phyloP scores from a whole-genome alignment of 1,284 basidiomycete genomes.

The Marasmius oreades region DNA sequence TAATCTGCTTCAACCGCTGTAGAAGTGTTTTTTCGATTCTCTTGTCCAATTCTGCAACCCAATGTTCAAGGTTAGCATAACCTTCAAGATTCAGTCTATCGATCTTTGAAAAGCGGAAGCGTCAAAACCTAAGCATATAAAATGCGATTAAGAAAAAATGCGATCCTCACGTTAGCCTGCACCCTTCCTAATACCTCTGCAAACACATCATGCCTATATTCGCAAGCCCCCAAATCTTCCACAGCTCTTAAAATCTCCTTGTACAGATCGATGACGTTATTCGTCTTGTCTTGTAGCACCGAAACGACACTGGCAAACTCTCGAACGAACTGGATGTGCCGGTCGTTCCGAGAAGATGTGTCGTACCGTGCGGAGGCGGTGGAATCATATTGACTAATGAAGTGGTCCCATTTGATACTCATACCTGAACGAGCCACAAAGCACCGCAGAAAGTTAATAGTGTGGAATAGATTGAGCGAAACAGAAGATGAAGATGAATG shows the following conservation, averaged over 20 bases:
- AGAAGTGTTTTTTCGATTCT: slow-evolving; percentile 83
- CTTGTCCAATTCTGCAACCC: slow-evolving; percentile 88
- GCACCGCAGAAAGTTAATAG: not conserved
- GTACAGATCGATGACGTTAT: slow-evolving; percentile 89
- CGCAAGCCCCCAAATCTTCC: slow-evolving; percentile 85
- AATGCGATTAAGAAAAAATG: not conserved
- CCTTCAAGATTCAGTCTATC: slow-evolving; percentile 95
- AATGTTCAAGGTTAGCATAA: slow-evolving; percentile 96
- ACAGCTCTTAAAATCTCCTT: slow-evolving; percentile 82
- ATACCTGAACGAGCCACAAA: slow-evolving; percentile 52
- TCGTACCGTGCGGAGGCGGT: slow-evolving; percentile 58
- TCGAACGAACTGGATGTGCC: slow-evolving; percentile 91
- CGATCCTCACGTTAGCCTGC: slow-evolving; percentile 73
- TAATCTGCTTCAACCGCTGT: slow-evolving; percentile 76
- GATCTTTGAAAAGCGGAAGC: slow-evolving; percentile 48
- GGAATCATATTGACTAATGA: slow-evolving; percentile 91
- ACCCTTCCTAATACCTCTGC: slow-evolving; percentile 74
- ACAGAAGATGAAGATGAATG: slow-evolving; percentile 17
- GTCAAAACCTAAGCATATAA: not conserved
- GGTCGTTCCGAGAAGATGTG: slow-evolving; percentile 54
- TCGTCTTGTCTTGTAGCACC: slow-evolving; percentile 89
- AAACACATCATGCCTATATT: slow-evolving; percentile 83
- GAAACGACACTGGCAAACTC: slow-evolving; percentile 94
- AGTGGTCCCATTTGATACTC: slow-evolving; percentile 95
- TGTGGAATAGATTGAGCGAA: slow-evolving; percentile 5